Evolutionary conservation across 2,329 filamentous ascomycete genomes (phyloP), one percentile per base, ranked within the genome.

Genomic region (Bipolaris cookei): DNA sequence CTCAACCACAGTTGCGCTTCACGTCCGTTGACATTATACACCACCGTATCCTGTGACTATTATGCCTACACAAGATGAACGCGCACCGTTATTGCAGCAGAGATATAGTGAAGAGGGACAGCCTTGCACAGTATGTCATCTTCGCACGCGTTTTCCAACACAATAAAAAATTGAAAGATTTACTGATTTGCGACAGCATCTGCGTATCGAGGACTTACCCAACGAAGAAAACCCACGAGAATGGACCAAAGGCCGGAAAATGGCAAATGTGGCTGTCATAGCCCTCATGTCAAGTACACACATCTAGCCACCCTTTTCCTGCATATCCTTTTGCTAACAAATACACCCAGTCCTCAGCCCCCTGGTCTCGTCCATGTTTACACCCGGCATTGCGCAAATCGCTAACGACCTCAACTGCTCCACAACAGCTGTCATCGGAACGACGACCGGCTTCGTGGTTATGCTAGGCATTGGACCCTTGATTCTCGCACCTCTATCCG

Each of bases 351-450:
- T 83, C 35, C 59, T 83, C 1, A 80, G 78, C 16, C 80, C 81
- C 0, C 73, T 82, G 18, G 80, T 80, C 1, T 79, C 76, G 18
- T 80, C 77, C 37, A 82, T 83, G 80, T 83, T 83, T 68, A 82
- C 81, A 0, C 81, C 81, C 0, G 81, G 80, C 1, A 83, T 83
- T 50, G 67, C 73, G 8, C 78, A 83, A 54, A 83, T 83, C 41
- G 81, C 81, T 2, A 68, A 79, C 43, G 78, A 79, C 25, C 72
- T 84, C 16, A 54, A 79, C 39, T 80, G 79, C 1, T 69, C 68
- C 5, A 68, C 71, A 2, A 73, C 77, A 11, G 71, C 69, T 8
- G 80, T 83, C 20, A 80, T 83, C 39, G 80, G 76, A 4, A 80
- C 80, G 18, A 83, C 80, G 4, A 83, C 81, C 1, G 80, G 79